Evolutionary conservation across 2,329 filamentous ascomycete species (phyloP).

Genomic region (Endocalyx cinctus): DNA sequence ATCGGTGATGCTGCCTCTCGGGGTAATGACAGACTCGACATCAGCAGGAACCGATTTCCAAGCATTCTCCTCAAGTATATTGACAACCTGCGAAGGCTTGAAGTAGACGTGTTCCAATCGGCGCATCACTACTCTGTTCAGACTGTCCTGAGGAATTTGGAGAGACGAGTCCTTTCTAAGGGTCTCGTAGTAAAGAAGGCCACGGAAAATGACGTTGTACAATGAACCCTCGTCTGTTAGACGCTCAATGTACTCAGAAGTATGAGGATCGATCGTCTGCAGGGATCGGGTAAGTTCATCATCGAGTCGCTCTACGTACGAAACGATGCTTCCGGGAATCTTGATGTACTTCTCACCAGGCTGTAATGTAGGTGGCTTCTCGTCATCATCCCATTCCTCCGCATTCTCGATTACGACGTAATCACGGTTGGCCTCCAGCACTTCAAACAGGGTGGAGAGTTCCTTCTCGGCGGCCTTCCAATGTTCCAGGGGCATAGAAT

Average conservation of each 20-base stretch:
- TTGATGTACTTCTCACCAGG: constrained; percentile 77
- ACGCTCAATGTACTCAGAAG: constrained; percentile 95
- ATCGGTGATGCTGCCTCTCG: constrained; percentile 63
- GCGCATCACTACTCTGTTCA: constrained; percentile 92
- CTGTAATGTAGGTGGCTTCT: constrained; percentile 76
- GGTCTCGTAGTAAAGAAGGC: constrained; percentile 81
- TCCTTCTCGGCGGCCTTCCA: constrained; percentile 95
- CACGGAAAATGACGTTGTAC: constrained; percentile 88
- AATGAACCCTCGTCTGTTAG: constrained; percentile 84
- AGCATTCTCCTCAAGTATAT: constrained; percentile 88
- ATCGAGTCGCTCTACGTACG: constrained; percentile 89
- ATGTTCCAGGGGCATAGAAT: constrained; percentile 89
- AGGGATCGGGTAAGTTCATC: constrained; percentile 97
- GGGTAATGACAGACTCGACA: constrained; percentile 76
- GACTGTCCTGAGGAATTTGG: constrained; percentile 74
- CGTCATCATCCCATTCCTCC: constrained; percentile 98
- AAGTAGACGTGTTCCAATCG: constrained; percentile 97
- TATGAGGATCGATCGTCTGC: constrained; percentile 96
- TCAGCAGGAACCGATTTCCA: constrained; percentile 74
- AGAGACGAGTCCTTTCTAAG: constrained; percentile 67
- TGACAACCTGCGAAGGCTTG: constrained; percentile 92
- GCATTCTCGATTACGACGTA: constrained; percentile 86
- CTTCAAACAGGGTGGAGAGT: constrained; percentile 68
- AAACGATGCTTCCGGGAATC: constrained; percentile 90
- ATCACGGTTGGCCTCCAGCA: constrained; percentile 73